Evolutionary conservation across 164 flowering plant genomes (phyloP), one percentile per base, ranked within the genome.

Genomic region (Protea cynaroides): DNA sequence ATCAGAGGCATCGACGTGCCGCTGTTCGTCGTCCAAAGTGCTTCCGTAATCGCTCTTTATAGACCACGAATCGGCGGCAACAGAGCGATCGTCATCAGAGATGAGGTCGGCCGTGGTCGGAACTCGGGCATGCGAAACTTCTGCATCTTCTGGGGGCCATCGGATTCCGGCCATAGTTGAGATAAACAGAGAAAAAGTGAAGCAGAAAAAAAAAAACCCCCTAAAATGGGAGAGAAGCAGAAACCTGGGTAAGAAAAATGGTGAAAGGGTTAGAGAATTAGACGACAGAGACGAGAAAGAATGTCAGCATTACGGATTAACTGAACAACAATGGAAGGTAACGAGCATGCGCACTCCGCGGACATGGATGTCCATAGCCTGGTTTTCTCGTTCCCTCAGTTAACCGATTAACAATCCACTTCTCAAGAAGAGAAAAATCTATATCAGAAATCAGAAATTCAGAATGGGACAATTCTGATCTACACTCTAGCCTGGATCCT

Each of bases 41-140:
- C 92, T 87, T 6, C 89, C 92, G 60, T 87, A 87, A 21, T 87
- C 89, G 75, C 92, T 87, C 81, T 85, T 87, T 15, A 87, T 85
- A 19, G 89, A 85, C 89, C 92, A 85, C 0, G 89, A 87, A 68
- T 87, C 89, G 13, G 92, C 88, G 11, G 92, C 88, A 7, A 87
- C 74, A 13, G 89, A 87, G 47, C 89, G 82, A 46, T 87, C 89
- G 61, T 87, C 92, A 73, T 87, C 88, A 56, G 89, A 87, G 65
- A 78, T 76, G 25, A 83, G 80, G 69, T 85, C 89, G 25, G 64
- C 60, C 51, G 78, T 57, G 10, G 64, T 68, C 54, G 75, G 62
- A 25, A 64, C 54, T 8, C 78, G 68, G 6, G 78, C 44, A 40
- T 74, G 82, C 0, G 79, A 64, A 24, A 65, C 47, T 25, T 83